These are phyloP conservation scores for Cyclocybe aegerita DNA, from an alignment of 768 basidiomycete species.

Conservation along the genomic window DNA sequence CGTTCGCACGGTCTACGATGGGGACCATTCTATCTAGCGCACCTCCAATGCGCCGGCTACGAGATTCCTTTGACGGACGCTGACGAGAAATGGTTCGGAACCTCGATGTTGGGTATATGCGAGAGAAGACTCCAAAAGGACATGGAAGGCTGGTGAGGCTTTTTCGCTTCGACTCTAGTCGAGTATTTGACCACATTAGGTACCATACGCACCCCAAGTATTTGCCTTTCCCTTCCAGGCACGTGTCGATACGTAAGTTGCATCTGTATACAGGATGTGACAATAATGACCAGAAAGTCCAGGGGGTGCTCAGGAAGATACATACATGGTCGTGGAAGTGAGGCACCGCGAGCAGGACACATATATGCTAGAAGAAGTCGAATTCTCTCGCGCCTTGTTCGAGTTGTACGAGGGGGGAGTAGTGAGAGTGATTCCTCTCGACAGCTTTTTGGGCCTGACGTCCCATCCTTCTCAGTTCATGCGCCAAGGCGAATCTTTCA, in stretches of 20 bases:
- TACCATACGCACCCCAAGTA: constrained; percentile 81
- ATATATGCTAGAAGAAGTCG: constrained; percentile 75
- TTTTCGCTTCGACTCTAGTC: not conserved
- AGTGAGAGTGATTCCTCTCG: constrained; percentile 31
- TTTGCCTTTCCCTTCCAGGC: constrained; percentile 71
- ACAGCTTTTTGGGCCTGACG: not conserved
- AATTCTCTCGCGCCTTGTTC: constrained; percentile 80
- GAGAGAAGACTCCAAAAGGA: constrained; percentile 60
- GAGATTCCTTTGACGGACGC: constrained; percentile 77
- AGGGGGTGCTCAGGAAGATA: constrained; percentile 74
- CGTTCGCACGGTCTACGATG: not conserved
- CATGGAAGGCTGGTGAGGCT: constrained; percentile 73
- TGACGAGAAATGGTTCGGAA: constrained; percentile 75
- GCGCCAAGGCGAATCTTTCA: constrained; percentile 81
- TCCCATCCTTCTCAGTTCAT: constrained; percentile 59
- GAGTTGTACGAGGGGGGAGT: constrained; percentile 90
- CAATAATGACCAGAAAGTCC: not conserved
- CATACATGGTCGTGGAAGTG: constrained; percentile 72
- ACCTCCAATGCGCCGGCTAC: constrained; percentile 83
- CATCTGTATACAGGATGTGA: not conserved
- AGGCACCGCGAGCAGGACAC: constrained; percentile 34
- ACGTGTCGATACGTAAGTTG: constrained; percentile 63
- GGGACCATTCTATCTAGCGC: constrained; percentile 40
- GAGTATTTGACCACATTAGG: constrained; percentile 39
- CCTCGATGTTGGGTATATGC: constrained; percentile 57